Evolutionary conservation across 257 asterid genomes (phyloP).

Genomic region (Capsicum chinense): DNA sequence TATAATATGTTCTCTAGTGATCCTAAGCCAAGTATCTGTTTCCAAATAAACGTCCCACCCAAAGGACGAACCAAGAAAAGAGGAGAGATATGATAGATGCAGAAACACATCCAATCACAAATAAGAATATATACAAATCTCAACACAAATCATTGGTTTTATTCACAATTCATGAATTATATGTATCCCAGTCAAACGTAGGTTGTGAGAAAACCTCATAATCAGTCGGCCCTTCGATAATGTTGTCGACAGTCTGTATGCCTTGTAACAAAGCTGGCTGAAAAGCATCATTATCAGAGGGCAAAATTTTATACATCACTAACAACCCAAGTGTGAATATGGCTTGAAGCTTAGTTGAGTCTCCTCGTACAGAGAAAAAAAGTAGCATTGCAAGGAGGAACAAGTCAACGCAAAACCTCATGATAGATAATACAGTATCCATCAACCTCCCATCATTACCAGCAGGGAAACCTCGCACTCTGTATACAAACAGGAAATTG

Average conservation of each 20-base stretch:
- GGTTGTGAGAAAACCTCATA: conserved; percentile 90
- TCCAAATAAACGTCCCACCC: neutral
- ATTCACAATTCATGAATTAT: conserved; percentile 50
- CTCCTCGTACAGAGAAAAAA: conserved; percentile 85
- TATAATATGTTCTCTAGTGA: neutral
- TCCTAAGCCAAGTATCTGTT: neutral
- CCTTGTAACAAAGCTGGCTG: conserved; percentile 79
- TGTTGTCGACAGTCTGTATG: conserved; percentile 72
- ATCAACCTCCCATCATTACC: conserved; percentile 96
- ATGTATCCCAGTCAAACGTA: conserved; percentile 93
- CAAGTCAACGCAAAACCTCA: conserved; percentile 83
- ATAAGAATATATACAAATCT: conserved; percentile 19
- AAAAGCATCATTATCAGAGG: conserved; percentile 56
- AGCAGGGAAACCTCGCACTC: conserved; percentile 96
- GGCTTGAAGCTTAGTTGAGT: conserved; percentile 89
- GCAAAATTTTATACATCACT: conserved; percentile 81
- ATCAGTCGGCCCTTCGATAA: conserved; percentile 68
- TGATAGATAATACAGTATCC: conserved; percentile 81
- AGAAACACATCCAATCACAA: conserved; percentile 24
- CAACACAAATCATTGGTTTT: conserved; percentile 21
- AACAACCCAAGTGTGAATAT: conserved; percentile 83
- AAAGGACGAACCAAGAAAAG: conserved; percentile 20
- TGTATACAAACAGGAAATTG: conserved; percentile 88
- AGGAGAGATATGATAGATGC: neutral
- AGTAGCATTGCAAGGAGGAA: conserved; percentile 78